phyloP scores from a whole-genome alignment of 2,329 filamentous ascomycete species.

The Colletotrichum limetticola region DNA sequence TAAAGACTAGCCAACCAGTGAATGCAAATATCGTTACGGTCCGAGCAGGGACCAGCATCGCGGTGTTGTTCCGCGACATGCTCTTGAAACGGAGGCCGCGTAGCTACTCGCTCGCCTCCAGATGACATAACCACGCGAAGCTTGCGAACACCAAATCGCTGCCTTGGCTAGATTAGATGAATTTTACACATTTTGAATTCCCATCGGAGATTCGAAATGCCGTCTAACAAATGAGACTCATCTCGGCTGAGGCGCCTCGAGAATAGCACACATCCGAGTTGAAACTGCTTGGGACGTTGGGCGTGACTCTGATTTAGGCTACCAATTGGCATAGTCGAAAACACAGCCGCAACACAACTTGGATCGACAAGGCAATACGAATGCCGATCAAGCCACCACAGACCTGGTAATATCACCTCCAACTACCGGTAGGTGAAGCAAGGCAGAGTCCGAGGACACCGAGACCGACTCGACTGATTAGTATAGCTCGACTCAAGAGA shows the following conservation, averaged over 20 bases:
- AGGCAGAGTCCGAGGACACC: not conserved
- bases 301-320: not conserved
- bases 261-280: not conserved
- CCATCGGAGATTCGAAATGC: not conserved
- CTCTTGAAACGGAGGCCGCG: conserved; percentile 22
- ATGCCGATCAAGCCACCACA: not conserved
- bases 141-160: not conserved
- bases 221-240: not conserved
- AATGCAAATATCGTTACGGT: not conserved
- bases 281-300: not conserved
- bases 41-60: conserved; percentile 14
- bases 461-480: not conserved
- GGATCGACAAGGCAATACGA: not conserved
- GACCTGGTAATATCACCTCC: not conserved
- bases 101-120: conserved; percentile 6
- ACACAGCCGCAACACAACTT: conserved; percentile 4
- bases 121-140: not conserved
- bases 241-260: not conserved
- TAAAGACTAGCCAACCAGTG: not conserved
- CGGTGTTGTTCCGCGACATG: conserved; percentile 11
- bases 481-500: not conserved
- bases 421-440: not conserved
- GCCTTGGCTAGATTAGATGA: not conserved
- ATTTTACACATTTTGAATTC: not conserved
- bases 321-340: not conserved